Evolutionary conservation across 139 green algal species (phyloP).

Genomic region (Yamagishiella unicocca): DNA sequence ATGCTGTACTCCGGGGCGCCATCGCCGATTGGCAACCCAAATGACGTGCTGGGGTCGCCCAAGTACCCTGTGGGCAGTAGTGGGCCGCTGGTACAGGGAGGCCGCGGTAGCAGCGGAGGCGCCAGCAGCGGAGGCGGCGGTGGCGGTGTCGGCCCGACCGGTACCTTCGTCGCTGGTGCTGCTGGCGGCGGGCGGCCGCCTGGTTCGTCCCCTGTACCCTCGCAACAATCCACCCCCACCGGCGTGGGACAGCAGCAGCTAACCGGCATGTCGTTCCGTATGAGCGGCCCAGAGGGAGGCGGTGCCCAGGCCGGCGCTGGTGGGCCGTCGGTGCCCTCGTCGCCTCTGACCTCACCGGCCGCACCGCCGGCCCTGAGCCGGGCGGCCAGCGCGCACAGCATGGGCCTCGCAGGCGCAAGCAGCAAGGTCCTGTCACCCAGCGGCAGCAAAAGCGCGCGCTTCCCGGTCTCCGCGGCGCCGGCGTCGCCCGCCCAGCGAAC

Average conservation of each 20-base stretch:
- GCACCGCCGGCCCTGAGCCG: background rate
- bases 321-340: background rate
- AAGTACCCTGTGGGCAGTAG: no score
- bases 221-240: background rate
- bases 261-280: background rate
- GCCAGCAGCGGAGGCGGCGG: background rate
- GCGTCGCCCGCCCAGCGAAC: background rate
- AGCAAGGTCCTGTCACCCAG: background rate
- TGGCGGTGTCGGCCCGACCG: background rate
- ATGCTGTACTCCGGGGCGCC: slow-evolving; percentile 11
- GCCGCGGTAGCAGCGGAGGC: slow-evolving; percentile 5
- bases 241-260: background rate
- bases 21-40: background rate
- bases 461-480: background rate
- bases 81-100: no score
- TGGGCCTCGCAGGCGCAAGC: background rate
- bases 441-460: slow-evolving; percentile 26
- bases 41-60: background rate
- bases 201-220: background rate
- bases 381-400: background rate
- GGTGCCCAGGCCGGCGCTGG: background rate
- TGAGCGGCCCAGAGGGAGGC: background rate
- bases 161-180: background rate
- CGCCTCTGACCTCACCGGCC: background rate
- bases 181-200: no score